Conservation (phyloP, 495 filamentous ascomycete genomes). For the Penicillium antarcticum region DNA sequence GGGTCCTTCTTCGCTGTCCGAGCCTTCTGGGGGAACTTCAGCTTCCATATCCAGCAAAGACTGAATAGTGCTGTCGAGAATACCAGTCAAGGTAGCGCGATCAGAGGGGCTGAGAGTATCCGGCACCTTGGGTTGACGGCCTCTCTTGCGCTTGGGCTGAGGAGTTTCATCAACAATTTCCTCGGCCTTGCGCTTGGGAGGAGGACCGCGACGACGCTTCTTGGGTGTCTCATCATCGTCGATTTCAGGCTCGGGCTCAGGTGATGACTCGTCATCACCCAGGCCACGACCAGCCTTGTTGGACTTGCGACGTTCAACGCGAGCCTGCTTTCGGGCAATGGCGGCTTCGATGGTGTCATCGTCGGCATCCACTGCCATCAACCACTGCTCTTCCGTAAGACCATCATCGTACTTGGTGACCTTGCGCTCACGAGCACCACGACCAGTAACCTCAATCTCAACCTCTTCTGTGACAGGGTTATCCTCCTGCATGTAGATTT, state of each 20-base stretch:
- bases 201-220: slow-evolving; percentile 78
- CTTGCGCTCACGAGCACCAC: slow-evolving; percentile 90
- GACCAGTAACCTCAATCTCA: slow-evolving; percentile 71
- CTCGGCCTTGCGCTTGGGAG: slow-evolving; percentile 79
- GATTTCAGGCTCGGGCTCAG: slow-evolving; percentile 67
- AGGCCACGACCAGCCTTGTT: slow-evolving; percentile 48
- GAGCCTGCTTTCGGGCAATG: slow-evolving; percentile 82
- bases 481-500: slow-evolving; percentile 87
- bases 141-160: slow-evolving; percentile 77
- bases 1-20: slow-evolving; percentile 58
- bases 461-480: slow-evolving; percentile 77
- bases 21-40: slow-evolving; percentile 54
- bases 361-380: slow-evolving; percentile 87
- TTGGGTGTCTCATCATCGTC: slow-evolving; percentile 75
- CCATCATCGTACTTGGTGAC: slow-evolving; percentile 95
- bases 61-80: slow-evolving; percentile 71
- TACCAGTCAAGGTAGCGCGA: slow-evolving; percentile 63
- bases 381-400: slow-evolving; percentile 96
- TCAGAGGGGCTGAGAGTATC: slow-evolving; percentile 50
- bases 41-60: slow-evolving; percentile 74
- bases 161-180: slow-evolving; percentile 74
- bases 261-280: slow-evolving; percentile 63
- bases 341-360: slow-evolving; percentile 93
- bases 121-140: slow-evolving; percentile 62
- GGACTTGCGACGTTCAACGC: slow-evolving; percentile 70